Conservation (phyloP, 208 protist species). For the Jaenimonas drosophilae region DNA sequence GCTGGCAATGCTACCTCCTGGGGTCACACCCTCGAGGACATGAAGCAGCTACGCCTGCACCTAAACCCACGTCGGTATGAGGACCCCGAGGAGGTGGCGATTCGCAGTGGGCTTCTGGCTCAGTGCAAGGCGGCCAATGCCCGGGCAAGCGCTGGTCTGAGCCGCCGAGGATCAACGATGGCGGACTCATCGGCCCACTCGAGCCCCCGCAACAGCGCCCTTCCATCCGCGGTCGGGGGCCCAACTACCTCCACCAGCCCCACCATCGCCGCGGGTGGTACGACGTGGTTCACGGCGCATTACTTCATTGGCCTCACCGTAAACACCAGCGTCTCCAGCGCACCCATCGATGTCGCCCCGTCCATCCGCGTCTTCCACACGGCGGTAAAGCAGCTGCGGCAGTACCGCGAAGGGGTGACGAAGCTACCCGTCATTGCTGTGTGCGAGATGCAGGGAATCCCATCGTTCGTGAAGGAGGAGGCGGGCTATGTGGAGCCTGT, state of each 20-base stretch:
- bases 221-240: neutral
- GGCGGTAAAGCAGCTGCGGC: constrained; percentile 51
- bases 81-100: constrained; percentile 60
- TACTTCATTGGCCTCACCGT: constrained; percentile 85
- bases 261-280: neutral
- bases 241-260: constrained; percentile 1
- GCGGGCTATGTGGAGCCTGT: constrained; percentile 38
- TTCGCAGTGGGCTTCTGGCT: constrained; percentile 18
- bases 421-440: constrained; percentile 55
- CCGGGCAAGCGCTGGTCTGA: neutral
- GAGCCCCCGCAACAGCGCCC: constrained; percentile 1
- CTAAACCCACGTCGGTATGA: constrained; percentile 74
- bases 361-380: constrained; percentile 61
- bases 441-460: constrained; percentile 52
- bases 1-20: constrained; percentile 56
- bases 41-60: constrained; percentile 56
- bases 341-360: constrained; percentile 51
- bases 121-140: constrained; percentile 9
- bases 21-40: constrained; percentile 67
- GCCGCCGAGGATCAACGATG: neutral
- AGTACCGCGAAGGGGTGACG: constrained; percentile 67
- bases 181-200: neutral
- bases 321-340: constrained; percentile 29
- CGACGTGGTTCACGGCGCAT: constrained; percentile 34
- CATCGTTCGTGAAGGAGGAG: constrained; percentile 55